Percentiles rank a stretch among this genome's conserved stretches.
Conservation (phyloP, 2,329 filamentous ascomycete genomes). For the Chalaropsis thielavioides region DNA sequence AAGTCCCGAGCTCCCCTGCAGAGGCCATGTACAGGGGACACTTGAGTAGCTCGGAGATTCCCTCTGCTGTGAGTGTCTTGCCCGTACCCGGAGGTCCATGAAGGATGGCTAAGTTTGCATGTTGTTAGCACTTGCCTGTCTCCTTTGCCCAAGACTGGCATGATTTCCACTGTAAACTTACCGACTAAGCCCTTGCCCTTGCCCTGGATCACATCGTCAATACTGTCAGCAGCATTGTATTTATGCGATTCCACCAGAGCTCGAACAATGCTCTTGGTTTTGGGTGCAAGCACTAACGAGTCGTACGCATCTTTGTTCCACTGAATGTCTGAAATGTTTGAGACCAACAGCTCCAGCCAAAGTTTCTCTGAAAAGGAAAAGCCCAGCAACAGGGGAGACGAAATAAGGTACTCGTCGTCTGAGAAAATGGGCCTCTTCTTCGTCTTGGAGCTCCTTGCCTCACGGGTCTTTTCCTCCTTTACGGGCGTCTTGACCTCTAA, state of each 20-base stretch:
- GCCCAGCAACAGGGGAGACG: slow-evolving; percentile 70
- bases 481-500: not conserved
- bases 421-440: slow-evolving; percentile 41
- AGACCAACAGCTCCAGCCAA: slow-evolving; percentile 25
- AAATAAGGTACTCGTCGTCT: slow-evolving; percentile 71
- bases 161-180: slow-evolving; percentile 13
- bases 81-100: slow-evolving; percentile 64
- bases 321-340: slow-evolving; percentile 29
- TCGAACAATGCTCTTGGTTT: slow-evolving; percentile 34
- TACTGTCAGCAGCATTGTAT: slow-evolving; percentile 15
- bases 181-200: slow-evolving; percentile 31
- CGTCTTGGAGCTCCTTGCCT: not conserved
- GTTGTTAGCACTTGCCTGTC: not conserved
- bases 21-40: slow-evolving; percentile 74
- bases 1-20: slow-evolving; percentile 68
- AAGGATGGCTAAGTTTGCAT: not conserved
- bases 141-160: slow-evolving; percentile 26
- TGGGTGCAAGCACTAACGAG: slow-evolving; percentile 33
- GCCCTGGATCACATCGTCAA: slow-evolving; percentile 30
- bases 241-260: slow-evolving; percentile 35
- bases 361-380: slow-evolving; percentile 38
- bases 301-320: slow-evolving; percentile 35
- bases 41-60: slow-evolving; percentile 41
- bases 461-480: not conserved
- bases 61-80: slow-evolving; percentile 78